phyloP scores from a whole-genome alignment of 2,329 filamentous ascomycete species.

The Coniochaeta ligniaria region DNA sequence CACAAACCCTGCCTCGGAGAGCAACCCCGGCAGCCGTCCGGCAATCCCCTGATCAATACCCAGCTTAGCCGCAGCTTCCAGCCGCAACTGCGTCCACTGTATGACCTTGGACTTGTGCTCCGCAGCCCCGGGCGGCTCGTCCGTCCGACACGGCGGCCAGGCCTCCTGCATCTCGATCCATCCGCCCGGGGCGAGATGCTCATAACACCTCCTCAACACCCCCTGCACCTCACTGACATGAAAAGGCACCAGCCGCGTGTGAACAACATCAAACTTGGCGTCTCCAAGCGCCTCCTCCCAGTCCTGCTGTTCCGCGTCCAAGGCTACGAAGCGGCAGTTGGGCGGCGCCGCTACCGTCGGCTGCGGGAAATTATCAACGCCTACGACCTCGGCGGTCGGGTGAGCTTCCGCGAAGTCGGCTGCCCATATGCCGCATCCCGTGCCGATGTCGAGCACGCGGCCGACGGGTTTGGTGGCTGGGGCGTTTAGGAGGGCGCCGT shows the following conservation, averaged over 20 bases:
- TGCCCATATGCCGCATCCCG: slow-evolving; percentile 5
- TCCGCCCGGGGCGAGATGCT: not conserved
- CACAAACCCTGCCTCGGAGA: not conserved
- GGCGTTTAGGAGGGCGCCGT: not conserved
- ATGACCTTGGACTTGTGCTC: not conserved
- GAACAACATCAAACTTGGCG: not conserved
- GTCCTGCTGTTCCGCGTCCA: slow-evolving; percentile 1
- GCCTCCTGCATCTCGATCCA: not conserved
- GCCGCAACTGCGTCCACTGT: not conserved
- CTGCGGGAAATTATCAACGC: slow-evolving; percentile 2
- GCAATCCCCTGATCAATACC: not conserved
- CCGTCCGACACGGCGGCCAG: not conserved
- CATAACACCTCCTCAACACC: not conserved
- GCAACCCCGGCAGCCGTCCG: not conserved
- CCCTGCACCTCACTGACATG: not conserved
- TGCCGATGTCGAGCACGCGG: slow-evolving; percentile 3
- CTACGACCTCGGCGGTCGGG: not conserved
- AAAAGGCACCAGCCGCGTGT: slow-evolving; percentile 1
- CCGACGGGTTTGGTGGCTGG: not conserved
- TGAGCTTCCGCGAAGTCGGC: slow-evolving; percentile 5
- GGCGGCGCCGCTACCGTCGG: not conserved
- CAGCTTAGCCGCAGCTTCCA: not conserved
- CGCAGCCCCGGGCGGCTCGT: not conserved
- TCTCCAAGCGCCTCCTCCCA: not conserved
- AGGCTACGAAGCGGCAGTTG: slow-evolving; percentile 1